Evolutionary conservation across 2,329 filamentous ascomycete genomes (phyloP).

Genomic region (Cordyceps militaris): DNA sequence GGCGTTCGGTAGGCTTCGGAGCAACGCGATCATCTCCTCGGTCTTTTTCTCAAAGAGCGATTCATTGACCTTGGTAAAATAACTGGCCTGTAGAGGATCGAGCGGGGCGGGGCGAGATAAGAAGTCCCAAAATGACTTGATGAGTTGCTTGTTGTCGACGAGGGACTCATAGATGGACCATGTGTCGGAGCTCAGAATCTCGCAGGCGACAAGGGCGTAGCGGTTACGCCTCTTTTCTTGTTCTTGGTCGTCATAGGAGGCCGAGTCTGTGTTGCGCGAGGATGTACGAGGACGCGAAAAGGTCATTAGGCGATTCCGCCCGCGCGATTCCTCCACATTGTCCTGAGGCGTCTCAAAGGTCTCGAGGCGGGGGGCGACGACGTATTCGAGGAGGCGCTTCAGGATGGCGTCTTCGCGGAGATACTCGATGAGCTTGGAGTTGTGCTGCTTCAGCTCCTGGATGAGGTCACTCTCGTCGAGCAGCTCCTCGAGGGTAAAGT

Average conservation of each 20-base stretch:
- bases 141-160: conserved; percentile 70
- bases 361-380: conserved; percentile 69
- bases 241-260: conserved; percentile 58
- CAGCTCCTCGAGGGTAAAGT: conserved; percentile 91
- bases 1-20: conserved; percentile 76
- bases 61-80: conserved; percentile 98
- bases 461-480: conserved; percentile 94
- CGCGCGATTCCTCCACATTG: conserved; percentile 43
- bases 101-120: conserved; percentile 76
- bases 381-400: conserved; percentile 81
- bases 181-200: conserved; percentile 89
- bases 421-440: conserved; percentile 95
- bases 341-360: conserved; percentile 45
- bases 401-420: conserved; percentile 81
- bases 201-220: conserved; percentile 88
- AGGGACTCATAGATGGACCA: conserved; percentile 95
- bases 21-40: conserved; percentile 87
- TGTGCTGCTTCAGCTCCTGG: conserved; percentile 96
- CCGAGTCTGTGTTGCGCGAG: conserved; percentile 41
- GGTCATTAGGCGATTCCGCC: conserved; percentile 35
- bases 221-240: conserved; percentile 86
- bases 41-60: conserved; percentile 97
- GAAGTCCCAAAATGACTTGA: conserved; percentile 88
- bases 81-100: conserved; percentile 89
- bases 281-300: conserved; percentile 48